These are phyloP conservation scores for Fusarium papillatum DNA, from an alignment of 2,329 filamentous ascomycete genomes.

Conservation along the genomic window DNA sequence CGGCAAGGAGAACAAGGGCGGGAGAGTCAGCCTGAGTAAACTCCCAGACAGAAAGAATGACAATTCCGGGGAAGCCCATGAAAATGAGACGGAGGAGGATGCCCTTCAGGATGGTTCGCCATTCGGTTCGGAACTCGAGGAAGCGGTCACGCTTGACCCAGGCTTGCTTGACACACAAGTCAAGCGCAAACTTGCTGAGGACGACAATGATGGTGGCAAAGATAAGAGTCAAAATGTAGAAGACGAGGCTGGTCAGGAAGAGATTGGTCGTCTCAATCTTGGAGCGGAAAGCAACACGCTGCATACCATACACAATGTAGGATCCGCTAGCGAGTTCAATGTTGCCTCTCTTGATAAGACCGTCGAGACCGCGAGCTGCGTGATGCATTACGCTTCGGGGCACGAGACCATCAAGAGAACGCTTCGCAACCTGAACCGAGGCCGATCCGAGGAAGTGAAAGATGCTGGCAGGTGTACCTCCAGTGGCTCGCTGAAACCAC, in stretches of 20 bases:
- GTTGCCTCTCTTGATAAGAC: slow-evolving; percentile 68
- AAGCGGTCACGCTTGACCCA: slow-evolving; percentile 90
- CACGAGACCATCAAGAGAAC: slow-evolving; percentile 55
- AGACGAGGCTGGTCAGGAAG: slow-evolving; percentile 90
- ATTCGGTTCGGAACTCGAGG: slow-evolving; percentile 92
- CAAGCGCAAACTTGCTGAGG: slow-evolving; percentile 84
- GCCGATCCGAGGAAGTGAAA: slow-evolving; percentile 80
- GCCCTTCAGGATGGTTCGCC: slow-evolving; percentile 92
- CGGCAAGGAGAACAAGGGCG: slow-evolving; percentile 86
- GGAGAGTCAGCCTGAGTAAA: slow-evolving; percentile 88
- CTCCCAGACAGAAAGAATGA: slow-evolving; percentile 93
- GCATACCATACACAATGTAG: slow-evolving; percentile 82
- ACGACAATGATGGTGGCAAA: slow-evolving; percentile 80
- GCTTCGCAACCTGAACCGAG: slow-evolving; percentile 86
- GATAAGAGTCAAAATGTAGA: slow-evolving; percentile 88
- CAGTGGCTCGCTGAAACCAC: slow-evolving; percentile 96
- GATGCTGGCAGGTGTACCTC: slow-evolving; percentile 84
- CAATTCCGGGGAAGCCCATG: slow-evolving; percentile 92
- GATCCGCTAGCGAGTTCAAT: slow-evolving; percentile 67
- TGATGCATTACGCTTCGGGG: slow-evolving; percentile 53
- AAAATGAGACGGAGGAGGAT: slow-evolving; percentile 91
- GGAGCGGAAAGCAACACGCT: slow-evolving; percentile 90
- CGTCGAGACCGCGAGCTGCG: slow-evolving; percentile 63
- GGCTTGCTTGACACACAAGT: slow-evolving; percentile 78
- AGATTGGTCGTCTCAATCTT: slow-evolving; percentile 91